Evolutionary conservation across 257 asterid genomes (phyloP).

Genomic region (Echium plantagineum): DNA sequence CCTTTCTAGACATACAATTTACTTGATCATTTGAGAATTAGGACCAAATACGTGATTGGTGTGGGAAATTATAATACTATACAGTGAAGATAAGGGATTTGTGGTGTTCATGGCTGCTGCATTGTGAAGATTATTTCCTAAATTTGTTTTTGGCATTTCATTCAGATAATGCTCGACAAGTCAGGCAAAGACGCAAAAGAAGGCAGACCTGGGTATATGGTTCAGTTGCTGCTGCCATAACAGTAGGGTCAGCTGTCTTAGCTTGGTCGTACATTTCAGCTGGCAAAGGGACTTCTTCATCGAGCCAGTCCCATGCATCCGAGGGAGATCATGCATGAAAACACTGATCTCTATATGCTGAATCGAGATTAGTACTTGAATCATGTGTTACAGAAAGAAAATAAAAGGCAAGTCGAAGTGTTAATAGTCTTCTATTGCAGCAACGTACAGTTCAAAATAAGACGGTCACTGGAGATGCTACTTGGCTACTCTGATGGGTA

Average conservation of each 20-base stretch:
- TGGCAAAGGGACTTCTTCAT: constrained; percentile 43
- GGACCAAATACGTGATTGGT: too few relatives aligned
- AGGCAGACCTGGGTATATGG: constrained; percentile 66
- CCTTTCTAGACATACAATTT: neutral
- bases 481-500: neutral
- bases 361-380: neutral
- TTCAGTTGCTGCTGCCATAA: constrained; percentile 50
- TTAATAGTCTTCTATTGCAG: constrained; percentile 23
- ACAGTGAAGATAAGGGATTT: neutral
- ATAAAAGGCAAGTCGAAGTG: constrained; percentile 22
- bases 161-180: constrained; percentile 58
- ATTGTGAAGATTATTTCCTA: constrained; percentile 1
- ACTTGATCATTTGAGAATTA: too few relatives aligned
- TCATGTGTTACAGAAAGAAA: constrained; percentile 12
- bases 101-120: neutral
- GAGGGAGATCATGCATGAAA: constrained; percentile 22
- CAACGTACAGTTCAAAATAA: neutral
- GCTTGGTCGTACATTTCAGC: constrained; percentile 51
- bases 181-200: constrained; percentile 60
- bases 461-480: neutral
- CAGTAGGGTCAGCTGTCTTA: constrained; percentile 53
- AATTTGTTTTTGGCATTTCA: constrained; percentile 7
- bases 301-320: constrained; percentile 18
- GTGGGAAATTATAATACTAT: neutral
- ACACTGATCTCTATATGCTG: constrained; percentile 14